Evolutionary conservation across 2,329 filamentous ascomycete genomes (phyloP), one percentile per base, ranked within the genome.

Genomic region (Aspergillus sclerotialis): DNA sequence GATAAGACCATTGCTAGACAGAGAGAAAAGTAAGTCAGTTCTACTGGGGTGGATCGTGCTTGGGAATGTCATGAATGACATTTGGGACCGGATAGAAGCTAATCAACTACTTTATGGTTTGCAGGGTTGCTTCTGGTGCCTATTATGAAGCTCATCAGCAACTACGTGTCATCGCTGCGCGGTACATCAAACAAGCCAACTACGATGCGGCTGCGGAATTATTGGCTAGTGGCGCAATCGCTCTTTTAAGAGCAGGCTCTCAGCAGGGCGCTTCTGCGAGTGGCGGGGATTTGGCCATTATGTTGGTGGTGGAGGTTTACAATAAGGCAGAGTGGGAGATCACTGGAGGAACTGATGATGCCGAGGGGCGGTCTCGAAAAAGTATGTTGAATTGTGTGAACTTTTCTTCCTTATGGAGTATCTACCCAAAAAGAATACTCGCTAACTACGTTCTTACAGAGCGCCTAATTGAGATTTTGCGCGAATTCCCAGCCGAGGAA

Each of bases 111-210:
- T 34, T 29, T 29, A 38, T 15, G 23, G 30, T 35, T 16, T 38
- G 4, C 51, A 85, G 87, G 64, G 94, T 94, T 63, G 73, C 78
- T 48, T 87, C 93, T 63, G 90, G 89, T 54, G 82, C 92, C 60
- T 95, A 79, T 73, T 98, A 98, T 70, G 92, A 98, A 75, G 92
- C 92, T 38, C 90, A 96, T 67, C 92, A 98, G 65, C 92, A 98
- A 70, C 86, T 94, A 47, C 87, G 92, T 43, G 89, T 95, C 35
- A 90, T 95, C 49, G 89, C 89, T 41, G 83, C 87, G 25, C 88
- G 93, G 38, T 94, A 98, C 68, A 80, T 90, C 61, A 96, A 96
- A 69, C 75, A 82, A 28, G 70, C 76, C 42, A 90, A 90, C 73
- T 95, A 84, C 75, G 62, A 73, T 48, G 82, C 87, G 9, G 92